Evolutionary conservation across 2,329 filamentous ascomycete genomes (phyloP).

Genomic region (Venturia effusa): DNA sequence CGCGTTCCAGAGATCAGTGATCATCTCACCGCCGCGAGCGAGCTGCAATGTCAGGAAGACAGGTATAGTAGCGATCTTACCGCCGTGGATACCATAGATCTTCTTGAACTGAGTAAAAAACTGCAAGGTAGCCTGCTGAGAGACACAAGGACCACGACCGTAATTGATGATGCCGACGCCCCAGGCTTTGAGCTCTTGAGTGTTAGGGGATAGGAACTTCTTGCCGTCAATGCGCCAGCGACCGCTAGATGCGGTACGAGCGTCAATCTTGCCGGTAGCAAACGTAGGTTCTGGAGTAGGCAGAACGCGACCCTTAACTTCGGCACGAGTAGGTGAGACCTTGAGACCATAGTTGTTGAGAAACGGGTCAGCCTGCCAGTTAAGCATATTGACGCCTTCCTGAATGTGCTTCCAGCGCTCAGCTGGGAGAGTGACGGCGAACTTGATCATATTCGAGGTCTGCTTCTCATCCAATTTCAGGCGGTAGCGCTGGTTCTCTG

Average conservation of each 20-base stretch:
- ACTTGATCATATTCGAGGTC: conserved; percentile 84
- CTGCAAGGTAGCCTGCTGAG: conserved; percentile 15
- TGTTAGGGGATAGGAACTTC: conserved; percentile 61
- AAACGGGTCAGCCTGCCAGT: conserved; percentile 59
- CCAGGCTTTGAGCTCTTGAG: conserved; percentile 57
- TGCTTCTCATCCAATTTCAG: conserved; percentile 52
- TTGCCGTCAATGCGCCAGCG: conserved; percentile 82
- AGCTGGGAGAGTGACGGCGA: conserved; percentile 68
- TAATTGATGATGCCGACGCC: conserved; percentile 57
- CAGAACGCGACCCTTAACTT: conserved; percentile 57
- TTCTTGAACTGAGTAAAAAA: conserved; percentile 40
- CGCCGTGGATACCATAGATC: conserved; percentile 52
- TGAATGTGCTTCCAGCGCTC: conserved; percentile 60
- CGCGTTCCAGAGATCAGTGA: conserved; percentile 44
- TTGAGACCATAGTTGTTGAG: conserved; percentile 63
- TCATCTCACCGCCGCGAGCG: conserved; percentile 35
- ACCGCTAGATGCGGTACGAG: conserved; percentile 43
- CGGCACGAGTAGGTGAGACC: conserved; percentile 54
- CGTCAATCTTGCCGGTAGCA: conserved; percentile 19
- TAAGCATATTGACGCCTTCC: conserved; percentile 53
- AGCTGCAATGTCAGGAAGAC: conserved; percentile 24
- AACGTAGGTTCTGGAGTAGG: conserved; percentile 62
- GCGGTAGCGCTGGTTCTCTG: conserved; percentile 43
- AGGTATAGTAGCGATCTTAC: conserved; percentile 39
- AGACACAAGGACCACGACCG: conserved; percentile 20